Evolutionary conservation across 2,329 filamentous ascomycete species (phyloP).

Genomic region (Phaeosphaeriaceae sp.): DNA sequence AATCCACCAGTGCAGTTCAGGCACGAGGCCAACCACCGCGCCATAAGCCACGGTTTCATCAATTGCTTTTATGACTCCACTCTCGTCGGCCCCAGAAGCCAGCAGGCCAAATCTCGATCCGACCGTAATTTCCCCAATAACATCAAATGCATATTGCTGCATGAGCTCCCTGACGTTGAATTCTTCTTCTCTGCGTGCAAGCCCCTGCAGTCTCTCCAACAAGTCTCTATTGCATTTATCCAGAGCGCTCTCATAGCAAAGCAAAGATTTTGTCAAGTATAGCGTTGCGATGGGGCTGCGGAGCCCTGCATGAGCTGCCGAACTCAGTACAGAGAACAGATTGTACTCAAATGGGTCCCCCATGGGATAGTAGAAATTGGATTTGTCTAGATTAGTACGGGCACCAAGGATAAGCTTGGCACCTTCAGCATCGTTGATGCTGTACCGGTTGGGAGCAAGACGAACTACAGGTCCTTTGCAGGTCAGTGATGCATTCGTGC

Average conservation of each 20-base stretch:
- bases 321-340: conserved; percentile 46
- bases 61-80: conserved; percentile 7
- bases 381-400: conserved; percentile 9
- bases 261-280: conserved; percentile 48
- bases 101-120: conserved; percentile 27
- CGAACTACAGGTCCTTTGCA: conserved; percentile 13
- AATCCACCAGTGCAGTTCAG: conserved; percentile 9
- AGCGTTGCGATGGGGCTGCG: conserved; percentile 44
- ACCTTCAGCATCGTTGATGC: conserved; percentile 17
- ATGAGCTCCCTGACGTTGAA: conserved; percentile 55
- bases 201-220: conserved; percentile 35
- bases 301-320: conserved; percentile 42
- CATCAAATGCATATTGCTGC: conserved; percentile 59
- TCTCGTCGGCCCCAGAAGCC: conserved; percentile 17
- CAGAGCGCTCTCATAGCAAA: conserved; percentile 49
- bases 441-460: conserved; percentile 24
- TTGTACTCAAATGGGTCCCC: conserved; percentile 29
- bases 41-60: not conserved
- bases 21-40: conserved; percentile 6
- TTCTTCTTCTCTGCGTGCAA: conserved; percentile 17
- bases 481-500: not conserved
- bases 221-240: conserved; percentile 44
- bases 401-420: conserved; percentile 11
- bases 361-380: conserved; percentile 34
- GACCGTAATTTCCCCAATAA: conserved; percentile 60